These are phyloP conservation scores for Lasiodiplodia sp. DNA, from an alignment of 2,329 filamentous ascomycete genomes.

Conservation along the genomic window DNA sequence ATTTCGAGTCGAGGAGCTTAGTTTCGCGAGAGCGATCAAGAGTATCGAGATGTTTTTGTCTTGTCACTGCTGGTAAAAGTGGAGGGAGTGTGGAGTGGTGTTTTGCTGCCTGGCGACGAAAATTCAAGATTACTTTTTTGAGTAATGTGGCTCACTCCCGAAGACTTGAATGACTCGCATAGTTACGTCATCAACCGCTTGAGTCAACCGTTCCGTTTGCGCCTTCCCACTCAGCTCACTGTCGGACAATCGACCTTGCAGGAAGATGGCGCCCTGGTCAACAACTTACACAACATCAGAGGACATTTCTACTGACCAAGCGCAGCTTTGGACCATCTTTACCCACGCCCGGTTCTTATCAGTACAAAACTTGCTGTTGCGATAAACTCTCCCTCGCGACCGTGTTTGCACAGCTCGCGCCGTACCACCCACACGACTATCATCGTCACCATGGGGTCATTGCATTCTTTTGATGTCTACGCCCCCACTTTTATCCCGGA, in stretches of 20 bases:
- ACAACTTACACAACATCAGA: too few species aligned
- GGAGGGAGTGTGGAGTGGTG: background rate
- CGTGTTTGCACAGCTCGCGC: too few species aligned
- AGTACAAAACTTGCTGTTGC: too few species aligned
- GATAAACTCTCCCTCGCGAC: too few species aligned
- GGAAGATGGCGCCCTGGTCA: too few species aligned
- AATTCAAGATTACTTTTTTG: background rate
- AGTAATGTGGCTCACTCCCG: background rate
- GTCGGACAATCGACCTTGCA: too few species aligned
- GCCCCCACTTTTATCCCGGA: slow-evolving; percentile 36
- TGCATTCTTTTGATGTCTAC: slow-evolving; percentile 37
- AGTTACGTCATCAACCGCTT: background rate
- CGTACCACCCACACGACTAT: too few species aligned
- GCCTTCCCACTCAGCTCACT: too few species aligned
- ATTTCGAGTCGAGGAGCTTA: background rate
- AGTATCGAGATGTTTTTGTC: background rate
- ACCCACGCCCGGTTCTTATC: too few species aligned
- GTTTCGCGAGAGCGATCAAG: background rate
- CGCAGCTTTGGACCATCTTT: too few species aligned
- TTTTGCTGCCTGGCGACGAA: slow-evolving; percentile 15
- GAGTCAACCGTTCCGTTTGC: too few species aligned
- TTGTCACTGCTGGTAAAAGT: background rate
- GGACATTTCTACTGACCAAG: too few species aligned
- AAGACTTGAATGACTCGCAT: background rate
- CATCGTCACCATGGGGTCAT: background rate